Evolutionary conservation across 306 rosid species (phyloP), one percentile per base, ranked within the genome.

Genomic region (Pachyrhizus erosus): DNA sequence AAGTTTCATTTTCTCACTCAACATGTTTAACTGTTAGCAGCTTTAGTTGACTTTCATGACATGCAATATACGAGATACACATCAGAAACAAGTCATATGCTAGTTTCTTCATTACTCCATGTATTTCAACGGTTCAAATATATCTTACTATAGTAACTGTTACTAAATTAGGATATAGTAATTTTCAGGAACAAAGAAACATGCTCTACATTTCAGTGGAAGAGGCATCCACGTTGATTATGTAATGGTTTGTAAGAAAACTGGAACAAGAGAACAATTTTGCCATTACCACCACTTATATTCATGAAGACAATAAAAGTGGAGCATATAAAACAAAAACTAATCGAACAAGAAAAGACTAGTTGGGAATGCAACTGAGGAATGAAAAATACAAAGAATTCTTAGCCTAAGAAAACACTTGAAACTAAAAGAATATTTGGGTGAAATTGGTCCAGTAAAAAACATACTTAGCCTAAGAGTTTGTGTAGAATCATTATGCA

Each of bases 111-210:
- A 1, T 60, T 43, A 48, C 37, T 23, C 54, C 23, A 67, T 20
- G 72, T 15, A 39, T 66, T 82, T 82, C 34, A 75, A 14, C 20
- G 9, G 55, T 73, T 52, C 79, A 82, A 74, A 65, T 66, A 66
- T 64, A 62, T 37, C 42, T 52, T 31, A 40, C 26, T 31, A 8
- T 10, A 33, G 70, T 58, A 54, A 54, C 58, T 31, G 71, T 21
- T 3, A 15, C 76, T 68, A 62, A 73, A 60, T 66, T 65, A 26
- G 43, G 6, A 10, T 27, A 18, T 27, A 18, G 51, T 33, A 6
- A 62, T n/a, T 39, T 72, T 34, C 57, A 58, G 26, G 49, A 78
- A 62, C 43, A 15, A 29, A 9, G 29, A 51, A 67, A 9, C 55
- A 31, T 39, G 73, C 48, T 65, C 48, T 33, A 21, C 31, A 55